phyloP scores from a whole-genome alignment of 495 filamentous ascomycete genomes.

The Lasiosphaeriaceae sp. region DNA sequence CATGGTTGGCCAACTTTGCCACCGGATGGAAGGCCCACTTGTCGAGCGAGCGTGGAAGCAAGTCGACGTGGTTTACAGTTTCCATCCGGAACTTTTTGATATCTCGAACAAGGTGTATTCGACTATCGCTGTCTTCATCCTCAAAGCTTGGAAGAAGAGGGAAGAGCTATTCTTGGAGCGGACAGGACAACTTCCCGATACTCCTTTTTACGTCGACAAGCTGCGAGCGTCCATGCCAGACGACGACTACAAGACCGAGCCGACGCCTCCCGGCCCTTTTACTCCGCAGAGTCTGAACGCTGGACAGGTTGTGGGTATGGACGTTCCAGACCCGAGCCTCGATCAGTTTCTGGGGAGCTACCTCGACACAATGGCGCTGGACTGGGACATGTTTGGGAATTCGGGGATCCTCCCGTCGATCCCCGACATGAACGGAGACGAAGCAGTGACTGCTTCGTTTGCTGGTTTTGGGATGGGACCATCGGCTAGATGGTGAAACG shows the following conservation, averaged over 20 bases:
- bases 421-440: slow-evolving; percentile 2
- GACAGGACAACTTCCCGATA: slow-evolving; percentile 19
- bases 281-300: slow-evolving; percentile 6
- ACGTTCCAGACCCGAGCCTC: slow-evolving; percentile 1
- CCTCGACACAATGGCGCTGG: slow-evolving; percentile 32
- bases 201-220: slow-evolving; percentile 34
- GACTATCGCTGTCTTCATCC: slow-evolving; percentile 38
- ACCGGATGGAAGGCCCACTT: slow-evolving; percentile 44
- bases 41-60: slow-evolving; percentile 52
- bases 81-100: slow-evolving; percentile 43
- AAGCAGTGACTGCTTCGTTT: slow-evolving; percentile 5
- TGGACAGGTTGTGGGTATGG: background rate
- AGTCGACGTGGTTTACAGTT: slow-evolving; percentile 36
- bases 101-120: slow-evolving; percentile 34
- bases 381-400: slow-evolving; percentile 41
- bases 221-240: slow-evolving; percentile 23
- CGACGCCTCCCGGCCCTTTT: slow-evolving; percentile 16
- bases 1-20: slow-evolving; percentile 47
- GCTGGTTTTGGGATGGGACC: slow-evolving; percentile 21
- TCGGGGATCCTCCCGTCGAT: background rate
- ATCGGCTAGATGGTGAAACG: slow-evolving; percentile 16
- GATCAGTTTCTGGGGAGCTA: slow-evolving; percentile 34
- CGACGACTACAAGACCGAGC: slow-evolving; percentile 19
- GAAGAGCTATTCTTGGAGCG: slow-evolving; percentile 28
- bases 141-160: slow-evolving; percentile 45